A percentile compares a stretch with the other conserved stretches of the same genome.
phyloP scores from a whole-genome alignment of 2,329 filamentous ascomycete species.

The Penicillium sp. region DNA sequence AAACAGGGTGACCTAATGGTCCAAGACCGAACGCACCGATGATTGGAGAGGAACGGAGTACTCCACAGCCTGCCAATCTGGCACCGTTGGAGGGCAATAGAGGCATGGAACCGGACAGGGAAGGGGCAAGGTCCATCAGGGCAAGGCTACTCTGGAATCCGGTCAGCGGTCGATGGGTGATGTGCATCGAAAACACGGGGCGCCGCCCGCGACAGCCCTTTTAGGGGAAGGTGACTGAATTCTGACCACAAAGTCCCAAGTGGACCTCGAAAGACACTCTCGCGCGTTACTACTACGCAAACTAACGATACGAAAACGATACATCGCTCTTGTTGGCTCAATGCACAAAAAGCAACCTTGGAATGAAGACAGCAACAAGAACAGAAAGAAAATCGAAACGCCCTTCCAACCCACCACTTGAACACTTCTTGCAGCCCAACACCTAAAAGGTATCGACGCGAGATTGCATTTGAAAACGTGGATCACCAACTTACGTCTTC shows the following conservation, averaged over 20 bases:
- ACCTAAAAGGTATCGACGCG: not conserved
- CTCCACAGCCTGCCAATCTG: conserved; percentile 8
- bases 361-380: not conserved
- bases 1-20: conserved; percentile 18
- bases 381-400: not conserved
- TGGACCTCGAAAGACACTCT: not conserved
- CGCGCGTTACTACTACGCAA: not conserved
- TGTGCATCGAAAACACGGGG: not conserved
- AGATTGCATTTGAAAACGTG: not conserved
- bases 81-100: not conserved
- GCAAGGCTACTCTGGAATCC: conserved; percentile 7
- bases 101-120: conserved; percentile 8
- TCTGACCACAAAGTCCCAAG: not conserved
- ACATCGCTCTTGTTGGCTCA: not conserved
- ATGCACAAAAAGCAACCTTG: no score
- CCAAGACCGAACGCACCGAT: conserved; percentile 14
- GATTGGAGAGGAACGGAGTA: conserved; percentile 8
- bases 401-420: not conserved
- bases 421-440: not conserved
- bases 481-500: not conserved
- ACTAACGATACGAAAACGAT: not conserved
- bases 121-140: conserved; percentile 5
- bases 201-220: not conserved
- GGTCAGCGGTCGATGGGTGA: conserved; percentile 2
- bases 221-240: not conserved